Conservation (phyloP, 2,329 filamentous ascomycete species). For the Verticillium albo-atrum region DNA sequence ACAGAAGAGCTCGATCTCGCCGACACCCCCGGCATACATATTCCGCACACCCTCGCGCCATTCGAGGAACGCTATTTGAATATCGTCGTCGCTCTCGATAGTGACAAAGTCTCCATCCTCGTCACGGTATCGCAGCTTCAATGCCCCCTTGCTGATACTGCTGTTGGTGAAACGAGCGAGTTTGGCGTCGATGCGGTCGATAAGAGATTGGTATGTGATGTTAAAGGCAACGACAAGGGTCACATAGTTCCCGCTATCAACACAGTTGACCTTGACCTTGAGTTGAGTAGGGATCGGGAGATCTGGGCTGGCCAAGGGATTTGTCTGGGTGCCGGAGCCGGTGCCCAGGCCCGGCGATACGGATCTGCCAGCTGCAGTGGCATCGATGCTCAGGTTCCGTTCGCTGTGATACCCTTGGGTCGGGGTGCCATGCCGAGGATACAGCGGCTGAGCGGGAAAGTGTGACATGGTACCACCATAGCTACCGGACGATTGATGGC, state of each 20-base stretch:
- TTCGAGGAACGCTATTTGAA: constrained; percentile 91
- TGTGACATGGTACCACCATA: constrained; percentile 50
- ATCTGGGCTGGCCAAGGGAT: constrained; percentile 39
- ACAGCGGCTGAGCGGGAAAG: constrained; percentile 51
- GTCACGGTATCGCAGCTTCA: constrained; percentile 87
- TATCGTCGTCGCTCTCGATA: constrained; percentile 93
- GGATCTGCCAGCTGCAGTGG: constrained; percentile 34
- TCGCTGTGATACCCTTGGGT: constrained; percentile 31
- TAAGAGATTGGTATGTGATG: constrained; percentile 88
- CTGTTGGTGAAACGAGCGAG: constrained; percentile 80
- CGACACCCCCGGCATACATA: constrained; percentile 64
- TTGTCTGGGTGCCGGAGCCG: constrained; percentile 19
- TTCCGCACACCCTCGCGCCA: constrained; percentile 70
- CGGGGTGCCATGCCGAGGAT: constrained; percentile 41
- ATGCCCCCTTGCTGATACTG: constrained; percentile 74
- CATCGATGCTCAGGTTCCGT: constrained; percentile 32
- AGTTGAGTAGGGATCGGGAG: constrained; percentile 66
- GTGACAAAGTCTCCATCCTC: constrained; percentile 90
- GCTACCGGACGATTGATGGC: constrained; percentile 41
- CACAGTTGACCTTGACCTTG: constrained; percentile 90
- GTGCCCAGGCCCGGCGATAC: constrained; percentile 43
- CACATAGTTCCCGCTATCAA: constrained; percentile 75
- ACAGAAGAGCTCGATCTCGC: constrained; percentile 88
- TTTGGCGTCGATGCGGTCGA: constrained; percentile 95
- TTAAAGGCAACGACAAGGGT: constrained; percentile 96